These are phyloP conservation scores for Eleusine indica DNA, from an alignment of 176 grass and related monocot species.

Conservation along the genomic window DNA sequence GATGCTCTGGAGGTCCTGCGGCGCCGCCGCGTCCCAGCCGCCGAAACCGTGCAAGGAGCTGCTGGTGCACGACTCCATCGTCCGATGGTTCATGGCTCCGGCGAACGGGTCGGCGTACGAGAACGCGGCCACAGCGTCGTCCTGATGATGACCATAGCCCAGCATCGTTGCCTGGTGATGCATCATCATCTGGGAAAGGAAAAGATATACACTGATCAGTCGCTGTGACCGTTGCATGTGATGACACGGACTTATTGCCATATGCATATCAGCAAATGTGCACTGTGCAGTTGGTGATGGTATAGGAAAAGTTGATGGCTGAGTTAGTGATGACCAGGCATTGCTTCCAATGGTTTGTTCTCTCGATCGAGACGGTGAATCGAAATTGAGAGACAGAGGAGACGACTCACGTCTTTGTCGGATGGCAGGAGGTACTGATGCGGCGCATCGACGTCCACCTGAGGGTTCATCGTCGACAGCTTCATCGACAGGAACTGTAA, in stretches of 20 bases:
- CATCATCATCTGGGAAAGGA: not conserved
- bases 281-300: no score
- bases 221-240: not conserved
- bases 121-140: not conserved
- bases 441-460: slow-evolving; percentile 27
- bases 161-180: not conserved
- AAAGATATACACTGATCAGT: not conserved
- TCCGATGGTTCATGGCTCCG: not conserved
- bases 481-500: slow-evolving; percentile 79
- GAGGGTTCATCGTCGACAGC: slow-evolving; percentile 54
- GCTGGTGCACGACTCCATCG: not conserved
- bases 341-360: no score
- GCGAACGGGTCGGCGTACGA: slow-evolving; percentile 22
- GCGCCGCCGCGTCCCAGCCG: slow-evolving; percentile 10
- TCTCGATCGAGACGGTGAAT: no score
- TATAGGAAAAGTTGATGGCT: no score
- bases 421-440: not conserved
- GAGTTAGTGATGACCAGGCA: no score
- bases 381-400: not conserved
- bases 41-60: slow-evolving; percentile 4
- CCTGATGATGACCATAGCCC: not conserved
- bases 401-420: slow-evolving; percentile 39
- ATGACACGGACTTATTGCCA: no score
- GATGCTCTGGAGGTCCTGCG: slow-evolving; percentile 25
- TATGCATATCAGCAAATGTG: no score